Evolutionary conservation across 441 rosid genomes (phyloP).

Genomic region (Bruguiera hainesii): DNA sequence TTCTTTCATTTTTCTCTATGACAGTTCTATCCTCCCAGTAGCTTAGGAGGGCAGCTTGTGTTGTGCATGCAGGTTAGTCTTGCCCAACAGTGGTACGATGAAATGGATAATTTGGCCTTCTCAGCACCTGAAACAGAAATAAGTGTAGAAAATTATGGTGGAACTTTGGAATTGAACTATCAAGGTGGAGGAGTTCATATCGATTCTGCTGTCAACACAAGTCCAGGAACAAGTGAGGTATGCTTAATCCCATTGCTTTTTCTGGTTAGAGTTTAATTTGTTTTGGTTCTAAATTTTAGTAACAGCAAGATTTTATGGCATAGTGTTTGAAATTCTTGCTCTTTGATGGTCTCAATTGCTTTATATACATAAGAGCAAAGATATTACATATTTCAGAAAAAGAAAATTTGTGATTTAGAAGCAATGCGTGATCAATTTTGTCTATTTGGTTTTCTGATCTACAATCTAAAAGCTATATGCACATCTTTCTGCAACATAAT

Average conservation of each 20-base stretch:
- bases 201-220: conserved; percentile 57
- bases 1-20: conserved; percentile 3
- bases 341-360: not conserved
- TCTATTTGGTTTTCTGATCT: not conserved
- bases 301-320: not conserved
- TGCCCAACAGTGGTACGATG: conserved; percentile 90
- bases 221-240: conserved; percentile 97
- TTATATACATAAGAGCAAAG: no score
- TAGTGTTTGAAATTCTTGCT: not conserved
- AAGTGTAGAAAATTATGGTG: conserved; percentile 39
- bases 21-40: conserved; percentile 12
- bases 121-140: conserved; percentile 43
- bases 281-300: not conserved
- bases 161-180: conserved; percentile 25
- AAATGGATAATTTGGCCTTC: conserved; percentile 76
- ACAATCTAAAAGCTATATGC: no score
- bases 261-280: not conserved
- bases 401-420: no score
- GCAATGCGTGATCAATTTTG: no score
- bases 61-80: conserved; percentile 61
- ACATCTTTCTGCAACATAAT: not conserved
- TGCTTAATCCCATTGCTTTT: not conserved
- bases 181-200: conserved; percentile 47
- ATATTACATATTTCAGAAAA: no score
- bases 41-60: conserved; percentile 19